Evolutionary conservation across 2,329 filamentous ascomycete genomes (phyloP).

Genomic region (Thielaviopsis punctulata): DNA sequence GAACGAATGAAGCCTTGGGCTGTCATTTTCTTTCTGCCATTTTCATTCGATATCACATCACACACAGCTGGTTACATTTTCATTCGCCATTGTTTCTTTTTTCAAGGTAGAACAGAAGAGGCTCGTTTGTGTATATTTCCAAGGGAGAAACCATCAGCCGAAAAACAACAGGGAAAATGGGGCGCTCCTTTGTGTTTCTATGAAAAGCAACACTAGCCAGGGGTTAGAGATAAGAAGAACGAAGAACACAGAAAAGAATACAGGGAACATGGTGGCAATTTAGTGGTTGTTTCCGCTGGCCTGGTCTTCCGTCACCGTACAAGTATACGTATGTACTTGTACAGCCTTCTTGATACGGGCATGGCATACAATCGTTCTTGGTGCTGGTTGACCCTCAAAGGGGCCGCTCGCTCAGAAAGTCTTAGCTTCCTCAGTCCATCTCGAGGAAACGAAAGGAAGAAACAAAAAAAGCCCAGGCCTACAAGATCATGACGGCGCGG

Average conservation of each 20-base stretch:
- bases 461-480: too few relatives aligned
- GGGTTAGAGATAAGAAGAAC: conserved; percentile 7
- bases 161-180: neutral
- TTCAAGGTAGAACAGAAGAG: neutral
- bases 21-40: neutral
- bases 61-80: too few relatives aligned
- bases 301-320: neutral
- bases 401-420: too few relatives aligned
- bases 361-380: too few relatives aligned
- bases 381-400: too few relatives aligned
- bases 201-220: conserved; percentile 9
- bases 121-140: neutral
- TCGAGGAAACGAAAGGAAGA: too few relatives aligned
- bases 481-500: neutral
- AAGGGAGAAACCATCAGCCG: neutral
- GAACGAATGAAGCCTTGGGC: too few relatives aligned
- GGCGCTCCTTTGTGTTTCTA: conserved; percentile 7
- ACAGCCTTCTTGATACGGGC: neutral
- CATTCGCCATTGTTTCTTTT: neutral
- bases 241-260: neutral
- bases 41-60: too few relatives aligned
- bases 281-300: neutral
- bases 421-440: too few relatives aligned
- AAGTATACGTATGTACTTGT: neutral
- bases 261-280: neutral